A percentile compares a stretch with the other conserved stretches of the same genome.
phyloP scores from a whole-genome alignment of 169 alveolate genomes.

The Cryptosporidium canis region DNA sequence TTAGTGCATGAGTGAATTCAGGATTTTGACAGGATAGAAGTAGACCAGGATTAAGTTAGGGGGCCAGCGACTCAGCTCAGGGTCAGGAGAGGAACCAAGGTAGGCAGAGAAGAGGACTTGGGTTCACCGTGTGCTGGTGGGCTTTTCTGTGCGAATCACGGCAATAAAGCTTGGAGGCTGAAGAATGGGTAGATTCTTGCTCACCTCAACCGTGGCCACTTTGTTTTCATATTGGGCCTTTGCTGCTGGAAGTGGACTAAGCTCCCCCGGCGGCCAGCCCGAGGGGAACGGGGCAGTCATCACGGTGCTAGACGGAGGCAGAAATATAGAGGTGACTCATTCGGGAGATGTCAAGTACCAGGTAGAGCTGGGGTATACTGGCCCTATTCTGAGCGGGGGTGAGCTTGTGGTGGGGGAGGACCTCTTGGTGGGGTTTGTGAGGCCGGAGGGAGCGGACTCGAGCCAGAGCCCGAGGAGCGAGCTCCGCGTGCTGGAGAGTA shows the following conservation, averaged over 20 bases:
- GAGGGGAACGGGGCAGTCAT: neutral
- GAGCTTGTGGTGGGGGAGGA: conserved; percentile 36
- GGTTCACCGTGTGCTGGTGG: no score
- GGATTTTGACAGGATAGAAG: no score
- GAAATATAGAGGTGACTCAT: neutral
- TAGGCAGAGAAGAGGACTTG: no score
- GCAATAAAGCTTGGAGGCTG: no score
- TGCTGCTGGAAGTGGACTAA: conserved; percentile 10
- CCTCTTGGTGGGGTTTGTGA: conserved; percentile 1
- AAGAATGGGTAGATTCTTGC: neutral
- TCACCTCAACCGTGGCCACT: neutral
- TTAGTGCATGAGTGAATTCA: no score
- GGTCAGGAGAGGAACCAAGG: no score
- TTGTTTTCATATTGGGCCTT: neutral
- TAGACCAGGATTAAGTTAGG: no score
- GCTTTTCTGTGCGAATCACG: no score
- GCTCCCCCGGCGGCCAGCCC: neutral
- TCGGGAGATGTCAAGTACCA: neutral
- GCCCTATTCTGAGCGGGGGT: neutral
- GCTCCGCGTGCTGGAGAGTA: neutral
- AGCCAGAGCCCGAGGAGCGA: neutral
- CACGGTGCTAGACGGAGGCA: neutral
- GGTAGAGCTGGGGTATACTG: neutral
- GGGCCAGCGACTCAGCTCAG: no score
- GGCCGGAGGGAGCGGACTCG: neutral